These are phyloP conservation scores for Thoreauomyces humboldtii DNA, from an alignment of 192 early-diverging fungal genomes.

Conservation along the genomic window DNA sequence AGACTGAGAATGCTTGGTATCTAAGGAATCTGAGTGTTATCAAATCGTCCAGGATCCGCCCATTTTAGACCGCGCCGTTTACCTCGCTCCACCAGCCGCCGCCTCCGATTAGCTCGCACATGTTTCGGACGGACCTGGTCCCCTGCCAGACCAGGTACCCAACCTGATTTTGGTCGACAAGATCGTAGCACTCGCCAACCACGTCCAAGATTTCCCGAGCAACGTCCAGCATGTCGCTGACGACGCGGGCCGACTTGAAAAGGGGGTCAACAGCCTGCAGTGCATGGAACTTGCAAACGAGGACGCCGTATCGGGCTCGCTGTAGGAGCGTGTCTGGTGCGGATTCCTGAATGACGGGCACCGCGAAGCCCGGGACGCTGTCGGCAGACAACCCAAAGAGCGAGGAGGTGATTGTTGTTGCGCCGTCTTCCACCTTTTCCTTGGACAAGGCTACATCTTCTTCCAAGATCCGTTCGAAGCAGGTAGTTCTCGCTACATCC, in stretches of 20 bases:
- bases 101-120: neutral
- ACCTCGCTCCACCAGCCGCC: conserved; percentile 13
- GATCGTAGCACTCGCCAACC: neutral
- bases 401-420: neutral
- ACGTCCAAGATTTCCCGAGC: neutral
- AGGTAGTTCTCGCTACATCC: conserved; percentile 33
- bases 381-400: neutral
- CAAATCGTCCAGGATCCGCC: neutral
- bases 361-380: neutral
- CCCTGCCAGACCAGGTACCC: conserved; percentile 9
- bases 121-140: conserved; percentile 1
- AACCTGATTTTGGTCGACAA: neutral
- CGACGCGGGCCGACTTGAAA: neutral
- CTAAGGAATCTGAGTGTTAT: neutral
- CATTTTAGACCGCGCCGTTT: neutral
- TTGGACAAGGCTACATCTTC: neutral
- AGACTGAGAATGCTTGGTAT: neutral
- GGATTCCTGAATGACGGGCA: neutral
- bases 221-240: conserved; percentile 1
- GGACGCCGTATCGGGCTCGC: conserved; percentile 14
- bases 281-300: neutral
- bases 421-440: too few species aligned
- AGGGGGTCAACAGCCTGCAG: conserved; percentile 9
- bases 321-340: conserved; percentile 4
- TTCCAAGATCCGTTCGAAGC: conserved; percentile 33